Base-by-base conservation (phyloP, 768 basidiomycete genomes). In the Serendipita sp. region DNA sequence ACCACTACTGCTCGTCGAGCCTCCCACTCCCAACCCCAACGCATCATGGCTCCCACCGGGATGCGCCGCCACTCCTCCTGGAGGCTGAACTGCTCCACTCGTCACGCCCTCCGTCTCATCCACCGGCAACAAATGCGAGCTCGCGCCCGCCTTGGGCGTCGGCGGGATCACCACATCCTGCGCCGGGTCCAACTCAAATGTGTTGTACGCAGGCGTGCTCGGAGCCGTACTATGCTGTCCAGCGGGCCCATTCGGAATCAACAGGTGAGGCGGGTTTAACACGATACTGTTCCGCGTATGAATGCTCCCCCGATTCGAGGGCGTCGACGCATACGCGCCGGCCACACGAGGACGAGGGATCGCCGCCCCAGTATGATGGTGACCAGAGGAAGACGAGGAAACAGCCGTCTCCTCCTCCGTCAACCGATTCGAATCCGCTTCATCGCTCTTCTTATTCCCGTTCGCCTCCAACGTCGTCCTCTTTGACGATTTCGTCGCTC, bases 41-140 rank as follows among this genome's bases (percentile, higher is more conserved):
- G 22, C 45, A 71, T 70, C 63, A 72, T 68, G 43, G 71, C 67
- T 56, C 71, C 64, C 70, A 71, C 42, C 66, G 74, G 44, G 81
- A 86, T 58, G 81, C 85, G 22, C 90, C 14, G 7, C 34, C 88
- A 38, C 17, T 7, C 45, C 45, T 9, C 92, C 92, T 14, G 94
- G 92, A 2, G 91, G 81, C 69, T 93, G 89, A 24, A 95, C 93
- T 45, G 90, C 89, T 33, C 90, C 87, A n/a, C 90, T 91, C 9
- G 88, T 89, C 66, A 96, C 77, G 14, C 88, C 91, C 65, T 85
- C 90, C 4, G 91, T 90, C 74, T 93, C 91, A 7, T 83, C 81
- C 26, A 77, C 75, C 4, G 89, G 81, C 3, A 81, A 69, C 3
- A 81, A 67, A 65, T 78, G 71, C 3, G 65, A 17, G 30, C 30